Base-by-base conservation (phyloP, 2,329 filamentous ascomycete genomes). In the Alternaria triticimaculans region DNA sequence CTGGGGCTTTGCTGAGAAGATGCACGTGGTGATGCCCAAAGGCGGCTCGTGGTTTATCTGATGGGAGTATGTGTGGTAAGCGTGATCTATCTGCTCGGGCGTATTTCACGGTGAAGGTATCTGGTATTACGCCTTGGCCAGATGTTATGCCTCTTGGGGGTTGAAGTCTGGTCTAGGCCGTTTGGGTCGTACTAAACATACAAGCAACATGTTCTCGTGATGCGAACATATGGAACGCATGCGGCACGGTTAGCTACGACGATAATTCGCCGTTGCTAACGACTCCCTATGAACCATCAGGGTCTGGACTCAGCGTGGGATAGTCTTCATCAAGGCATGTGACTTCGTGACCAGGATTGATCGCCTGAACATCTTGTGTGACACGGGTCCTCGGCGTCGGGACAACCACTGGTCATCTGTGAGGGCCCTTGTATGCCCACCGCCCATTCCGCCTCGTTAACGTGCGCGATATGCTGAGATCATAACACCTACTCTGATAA, bases 311-410 rank as follows among this genome's bases (percentile, higher is more conserved):
- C 12, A 18, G 49, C 20, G 20, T 53, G 20, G 49, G 14, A 28
- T 53, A 18, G 49, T 37, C 28, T 15, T 53, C 15, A 7, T 43
- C n/a, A 18, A n/a, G 23, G 33, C 56, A 58, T 44, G 18, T 51
- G 56, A 51, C 33, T 43, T 28, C 5, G 46, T 37, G 30, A 26
- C 26, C 20, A 28, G 46, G 20, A 53, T 20, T 53, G 56, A 41
- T 58, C 56, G 56, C 46, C 46, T 58, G 56, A 18, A 58, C 56
- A 58, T 53, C 46, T 51, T 41, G 56, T 53, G 46, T 53, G 56
- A 58, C 46, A 25, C 46, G 56, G 56, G 23, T 51, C 56, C 46
- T 28, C 2, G 46, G 56, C 33, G 23, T 53, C 56, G 56, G 56
- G 37, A 58, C 33, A 12, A 21, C 30, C 43, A n/a, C 46, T 58